Evolutionary conservation across 345 rosid species (phyloP).

Genomic region (Trapa bicornis): DNA sequence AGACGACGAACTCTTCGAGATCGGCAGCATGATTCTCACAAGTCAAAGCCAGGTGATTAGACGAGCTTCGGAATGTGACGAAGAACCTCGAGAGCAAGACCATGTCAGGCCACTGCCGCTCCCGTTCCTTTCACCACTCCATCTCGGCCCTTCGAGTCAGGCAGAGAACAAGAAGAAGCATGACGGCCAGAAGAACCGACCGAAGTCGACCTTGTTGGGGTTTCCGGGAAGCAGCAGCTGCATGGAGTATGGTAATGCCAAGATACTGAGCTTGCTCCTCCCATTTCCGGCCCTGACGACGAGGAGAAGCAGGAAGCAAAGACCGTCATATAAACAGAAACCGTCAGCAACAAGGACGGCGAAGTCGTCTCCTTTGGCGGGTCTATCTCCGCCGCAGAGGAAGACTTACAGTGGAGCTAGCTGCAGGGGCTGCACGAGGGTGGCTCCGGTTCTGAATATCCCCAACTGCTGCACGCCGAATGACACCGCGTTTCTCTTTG

Average conservation of each 20-base stretch:
- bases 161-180: slow-evolving; percentile 4
- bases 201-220: slow-evolving; percentile 57
- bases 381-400: neutral
- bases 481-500: slow-evolving; percentile 34
- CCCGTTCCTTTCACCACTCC: slow-evolving; percentile 20
- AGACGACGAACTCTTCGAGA: slow-evolving; percentile 49
- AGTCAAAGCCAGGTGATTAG: slow-evolving; percentile 15
- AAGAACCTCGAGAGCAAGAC: slow-evolving; percentile 15
- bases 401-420: slow-evolving; percentile 6
- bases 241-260: slow-evolving; percentile 32
- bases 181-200: slow-evolving; percentile 18
- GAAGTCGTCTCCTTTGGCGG: slow-evolving; percentile 17
- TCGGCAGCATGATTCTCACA: slow-evolving; percentile 59
- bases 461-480: slow-evolving; percentile 44
- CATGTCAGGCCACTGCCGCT: slow-evolving; percentile 9
- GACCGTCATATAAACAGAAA: slow-evolving; percentile 25
- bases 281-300: slow-evolving; percentile 23
- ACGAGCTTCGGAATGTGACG: neutral
- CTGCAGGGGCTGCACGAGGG: slow-evolving; percentile 23
- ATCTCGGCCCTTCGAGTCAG: slow-evolving; percentile 22
- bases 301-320: neutral
- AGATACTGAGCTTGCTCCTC: slow-evolving; percentile 31
- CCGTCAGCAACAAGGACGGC: slow-evolving; percentile 17
- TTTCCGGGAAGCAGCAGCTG: slow-evolving; percentile 57
- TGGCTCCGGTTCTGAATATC: slow-evolving; percentile 49